These are phyloP conservation scores for Rhodotorula mucilaginosa DNA, from an alignment of 1,284 basidiomycete species.

Conservation along the genomic window DNA sequence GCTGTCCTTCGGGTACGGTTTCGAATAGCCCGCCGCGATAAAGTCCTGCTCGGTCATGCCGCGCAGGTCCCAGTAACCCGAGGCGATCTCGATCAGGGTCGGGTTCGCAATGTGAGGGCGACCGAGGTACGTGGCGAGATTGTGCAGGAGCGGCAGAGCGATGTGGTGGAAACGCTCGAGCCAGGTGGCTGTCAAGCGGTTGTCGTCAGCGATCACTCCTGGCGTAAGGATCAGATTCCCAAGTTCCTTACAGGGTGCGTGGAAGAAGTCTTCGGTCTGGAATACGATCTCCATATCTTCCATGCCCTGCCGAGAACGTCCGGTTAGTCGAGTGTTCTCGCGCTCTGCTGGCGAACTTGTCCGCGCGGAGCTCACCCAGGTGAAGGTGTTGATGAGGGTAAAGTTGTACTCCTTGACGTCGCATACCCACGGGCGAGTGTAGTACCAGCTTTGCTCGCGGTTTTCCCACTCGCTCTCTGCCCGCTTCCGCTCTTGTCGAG, in stretches of 20 bases:
- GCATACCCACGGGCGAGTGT: slow-evolving; percentile 33
- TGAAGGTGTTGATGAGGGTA: slow-evolving; percentile 31
- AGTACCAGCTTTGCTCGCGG: slow-evolving; percentile 27
- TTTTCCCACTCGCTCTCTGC: slow-evolving; percentile 31
- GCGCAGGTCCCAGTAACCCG: slow-evolving; percentile 34
- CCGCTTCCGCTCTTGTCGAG: slow-evolving; percentile 9
- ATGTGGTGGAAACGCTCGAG: slow-evolving; percentile 30
- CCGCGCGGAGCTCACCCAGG: slow-evolving; percentile 19
- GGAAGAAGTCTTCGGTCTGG: slow-evolving; percentile 32
- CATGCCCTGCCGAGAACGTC: slow-evolving; percentile 23
- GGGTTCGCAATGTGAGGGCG: slow-evolving; percentile 27
- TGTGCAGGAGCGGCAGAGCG: slow-evolving; percentile 24
- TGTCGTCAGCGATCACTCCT: not conserved
- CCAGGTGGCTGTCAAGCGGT: slow-evolving; percentile 15
- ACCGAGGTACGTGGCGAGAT: slow-evolving; percentile 20
- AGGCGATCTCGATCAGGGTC: slow-evolving; percentile 24
- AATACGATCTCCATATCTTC: slow-evolving; percentile 34
- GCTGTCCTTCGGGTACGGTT: slow-evolving; percentile 32
- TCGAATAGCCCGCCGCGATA: slow-evolving; percentile 17
- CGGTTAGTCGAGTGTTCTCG: not conserved
- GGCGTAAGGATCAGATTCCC: not conserved
- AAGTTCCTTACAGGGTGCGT: slow-evolving; percentile 26
- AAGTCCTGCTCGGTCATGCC: slow-evolving; percentile 37
- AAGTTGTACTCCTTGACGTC: slow-evolving; percentile 32
- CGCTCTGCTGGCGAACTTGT: too few species aligned